Evolutionary conservation across 148 eudicot species (phyloP).

Genomic region (Nepenthes gracilis): DNA sequence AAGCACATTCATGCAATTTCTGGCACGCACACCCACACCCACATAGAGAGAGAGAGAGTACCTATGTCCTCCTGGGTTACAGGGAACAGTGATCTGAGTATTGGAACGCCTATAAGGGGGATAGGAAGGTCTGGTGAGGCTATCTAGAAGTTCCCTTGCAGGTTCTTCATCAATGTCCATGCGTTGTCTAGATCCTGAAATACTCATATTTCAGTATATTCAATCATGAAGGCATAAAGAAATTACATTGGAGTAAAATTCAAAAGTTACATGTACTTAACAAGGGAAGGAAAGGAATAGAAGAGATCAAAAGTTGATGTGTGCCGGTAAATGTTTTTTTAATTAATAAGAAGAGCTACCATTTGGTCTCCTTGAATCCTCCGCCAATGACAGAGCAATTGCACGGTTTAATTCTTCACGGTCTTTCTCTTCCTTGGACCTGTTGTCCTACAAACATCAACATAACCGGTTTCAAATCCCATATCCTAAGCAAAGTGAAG

Average conservation of each 20-base stretch:
- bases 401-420: constrained; percentile 72
- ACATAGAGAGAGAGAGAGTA: constrained; percentile 9
- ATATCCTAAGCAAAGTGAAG: too few relatives aligned
- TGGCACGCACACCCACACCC: not conserved
- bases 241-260: not conserved
- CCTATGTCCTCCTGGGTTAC: constrained; percentile 43
- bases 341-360: constrained; percentile 26
- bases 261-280: not conserved
- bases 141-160: constrained; percentile 36
- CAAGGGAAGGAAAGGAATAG: not conserved
- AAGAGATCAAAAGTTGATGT: not conserved
- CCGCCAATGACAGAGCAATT: constrained; percentile 63
- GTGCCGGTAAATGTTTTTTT: not conserved
- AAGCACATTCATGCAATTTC: not conserved
- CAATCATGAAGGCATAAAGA: not conserved
- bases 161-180: constrained; percentile 35
- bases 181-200: constrained; percentile 45
- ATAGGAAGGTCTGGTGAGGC: constrained; percentile 38
- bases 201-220: not conserved
- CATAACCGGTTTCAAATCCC: too few relatives aligned
- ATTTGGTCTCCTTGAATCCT: constrained; percentile 52
- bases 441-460: constrained; percentile 42
- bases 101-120: constrained; percentile 37
- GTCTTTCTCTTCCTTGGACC: constrained; percentile 40
- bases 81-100: constrained; percentile 25